Evolutionary conservation across 768 basidiomycete species (phyloP).

Genomic region (Hygrophorus pudorinus): DNA sequence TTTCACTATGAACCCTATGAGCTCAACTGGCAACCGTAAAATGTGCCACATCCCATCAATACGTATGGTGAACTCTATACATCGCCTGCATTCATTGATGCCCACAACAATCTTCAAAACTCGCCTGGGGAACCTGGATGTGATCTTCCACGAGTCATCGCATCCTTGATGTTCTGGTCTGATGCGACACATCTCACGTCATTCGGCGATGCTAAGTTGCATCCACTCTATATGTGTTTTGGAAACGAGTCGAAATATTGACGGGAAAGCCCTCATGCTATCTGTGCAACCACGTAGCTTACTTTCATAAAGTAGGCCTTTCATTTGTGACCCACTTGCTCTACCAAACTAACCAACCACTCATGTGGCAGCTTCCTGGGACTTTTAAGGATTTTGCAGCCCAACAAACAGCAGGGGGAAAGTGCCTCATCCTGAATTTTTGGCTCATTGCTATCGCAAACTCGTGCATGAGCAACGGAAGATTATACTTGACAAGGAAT

Average conservation of each 20-base stretch:
- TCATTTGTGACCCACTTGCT: not conserved
- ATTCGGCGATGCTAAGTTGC: conserved; percentile 8
- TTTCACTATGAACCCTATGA: conserved; percentile 13
- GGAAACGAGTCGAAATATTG: conserved; percentile 9
- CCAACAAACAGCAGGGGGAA: not conserved
- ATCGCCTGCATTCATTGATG: conserved; percentile 3
- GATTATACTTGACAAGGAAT: conserved; percentile 20
- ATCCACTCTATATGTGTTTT: conserved; percentile 9
- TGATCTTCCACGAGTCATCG: conserved; percentile 6
- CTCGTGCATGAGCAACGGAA: conserved; percentile 3
- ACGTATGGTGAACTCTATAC: conserved; percentile 3
- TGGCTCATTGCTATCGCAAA: conserved; percentile 4
- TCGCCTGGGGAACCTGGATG: conserved; percentile 7
- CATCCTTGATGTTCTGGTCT: conserved; percentile 10
- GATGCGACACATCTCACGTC: conserved; percentile 10
- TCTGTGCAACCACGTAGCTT: conserved; percentile 2
- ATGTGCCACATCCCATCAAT: not conserved
- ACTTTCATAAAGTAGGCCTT: conserved; percentile 4
- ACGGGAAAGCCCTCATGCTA: too few relatives aligned
- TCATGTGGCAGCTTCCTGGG: not conserved
- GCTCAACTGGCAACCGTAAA: not conserved
- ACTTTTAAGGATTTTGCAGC: conserved; percentile 1
- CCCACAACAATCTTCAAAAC: conserved; percentile 4
- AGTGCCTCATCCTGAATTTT: not conserved
- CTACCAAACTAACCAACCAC: not conserved